Percentiles rank a stretch among this genome's conserved stretches.
Evolutionary conservation across 306 rosid species (phyloP).

Genomic region (Lagenaria siceraria): DNA sequence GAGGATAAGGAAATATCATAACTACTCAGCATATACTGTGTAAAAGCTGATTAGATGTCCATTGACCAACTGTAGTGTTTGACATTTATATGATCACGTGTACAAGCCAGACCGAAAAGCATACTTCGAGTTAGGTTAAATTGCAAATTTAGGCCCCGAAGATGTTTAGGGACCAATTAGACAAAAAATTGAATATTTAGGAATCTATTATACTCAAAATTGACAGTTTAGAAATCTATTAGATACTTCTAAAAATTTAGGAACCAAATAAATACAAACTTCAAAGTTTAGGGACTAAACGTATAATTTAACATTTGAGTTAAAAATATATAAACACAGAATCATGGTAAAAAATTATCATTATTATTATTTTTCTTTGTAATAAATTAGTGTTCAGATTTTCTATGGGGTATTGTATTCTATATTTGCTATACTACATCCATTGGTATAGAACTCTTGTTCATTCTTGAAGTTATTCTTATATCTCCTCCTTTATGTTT

Average conservation of each 20-base stretch:
- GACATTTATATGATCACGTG: not conserved
- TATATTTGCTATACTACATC: not conserved
- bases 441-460: not conserved
- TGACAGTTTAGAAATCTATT: too few relatives aligned
- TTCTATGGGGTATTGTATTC: not conserved
- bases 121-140: not conserved
- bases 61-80: not conserved
- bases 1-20: not conserved
- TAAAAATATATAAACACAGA: not conserved
- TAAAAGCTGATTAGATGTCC: not conserved
- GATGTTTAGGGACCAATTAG: too few relatives aligned
- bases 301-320: too few relatives aligned
- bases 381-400: not conserved
- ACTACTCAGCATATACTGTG: not conserved
- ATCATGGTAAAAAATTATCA: not conserved
- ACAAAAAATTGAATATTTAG: too few relatives aligned
- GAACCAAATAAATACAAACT: too few relatives aligned
- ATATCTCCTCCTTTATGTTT: slow-evolving; percentile 7
- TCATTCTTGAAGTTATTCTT: not conserved
- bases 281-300: too few relatives aligned
- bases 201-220: too few relatives aligned
- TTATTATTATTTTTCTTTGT: not conserved
- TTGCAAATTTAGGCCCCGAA: not conserved
- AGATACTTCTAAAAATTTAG: too few relatives aligned
- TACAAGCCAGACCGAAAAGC: not conserved